Conservation (phyloP, 1,139 yeast species). For the Geotrichum fermentans region DNA sequence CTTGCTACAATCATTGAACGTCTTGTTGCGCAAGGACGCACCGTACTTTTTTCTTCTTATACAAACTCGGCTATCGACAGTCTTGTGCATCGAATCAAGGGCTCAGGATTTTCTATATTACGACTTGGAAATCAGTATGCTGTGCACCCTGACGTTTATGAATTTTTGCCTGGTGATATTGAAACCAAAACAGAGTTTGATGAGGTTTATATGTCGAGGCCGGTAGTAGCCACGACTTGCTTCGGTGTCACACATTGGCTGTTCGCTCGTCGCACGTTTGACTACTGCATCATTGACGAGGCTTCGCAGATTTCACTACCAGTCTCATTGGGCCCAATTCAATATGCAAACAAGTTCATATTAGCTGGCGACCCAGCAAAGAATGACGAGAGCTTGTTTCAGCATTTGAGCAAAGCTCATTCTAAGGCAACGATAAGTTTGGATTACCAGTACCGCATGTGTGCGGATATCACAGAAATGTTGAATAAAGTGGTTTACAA, state of each 20-base stretch:
- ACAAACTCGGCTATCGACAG: constrained; percentile 97
- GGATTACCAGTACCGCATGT: constrained; percentile 88
- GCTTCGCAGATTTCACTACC: constrained; percentile 96
- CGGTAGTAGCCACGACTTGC: constrained; percentile 85
- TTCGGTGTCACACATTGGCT: constrained; percentile 59
- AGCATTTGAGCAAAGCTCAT: constrained; percentile 60
- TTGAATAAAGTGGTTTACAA: constrained; percentile 76
- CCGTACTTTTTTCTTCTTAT: constrained; percentile 73
- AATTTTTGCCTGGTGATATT: constrained; percentile 43
- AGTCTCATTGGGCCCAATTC: constrained; percentile 78
- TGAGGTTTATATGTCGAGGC: constrained; percentile 54
- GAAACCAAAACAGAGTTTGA: constrained; percentile 36
- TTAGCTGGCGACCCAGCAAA: constrained; percentile 73
- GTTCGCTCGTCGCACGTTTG: constrained; percentile 60
- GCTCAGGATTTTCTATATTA: constrained; percentile 44
- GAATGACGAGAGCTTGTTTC: constrained; percentile 75
- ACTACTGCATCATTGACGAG: constrained; percentile 91
- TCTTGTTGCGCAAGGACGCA: constrained; percentile 55
- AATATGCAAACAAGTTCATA: constrained; percentile 71
- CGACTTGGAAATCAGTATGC: constrained; percentile 40
- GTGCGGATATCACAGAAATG: constrained; percentile 76
- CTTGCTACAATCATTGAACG: constrained; percentile 68
- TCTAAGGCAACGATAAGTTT: constrained; percentile 71
- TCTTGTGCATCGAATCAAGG: constrained; percentile 65
- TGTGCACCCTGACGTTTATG: constrained; percentile 59